These are phyloP conservation scores for Ambrosia artemisiifolia DNA, from an alignment of 129 eudicot species.

Conservation along the genomic window DNA sequence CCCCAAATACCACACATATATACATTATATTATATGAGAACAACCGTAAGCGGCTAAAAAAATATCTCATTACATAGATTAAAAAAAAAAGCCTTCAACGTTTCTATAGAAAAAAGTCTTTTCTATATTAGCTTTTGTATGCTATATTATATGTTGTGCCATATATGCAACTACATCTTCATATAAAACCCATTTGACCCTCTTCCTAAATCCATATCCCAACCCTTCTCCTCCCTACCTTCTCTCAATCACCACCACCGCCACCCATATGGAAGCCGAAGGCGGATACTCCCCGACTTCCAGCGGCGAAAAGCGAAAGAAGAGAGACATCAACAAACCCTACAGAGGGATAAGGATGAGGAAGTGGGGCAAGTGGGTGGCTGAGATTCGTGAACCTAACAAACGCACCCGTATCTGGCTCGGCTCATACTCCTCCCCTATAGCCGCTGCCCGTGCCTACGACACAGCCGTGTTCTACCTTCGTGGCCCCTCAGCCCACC, in stretches of 20 bases:
- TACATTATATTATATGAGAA: too few relatives aligned
- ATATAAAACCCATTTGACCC: constrained; percentile 1
- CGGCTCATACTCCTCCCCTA: constrained; percentile 86
- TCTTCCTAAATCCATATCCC: constrained; percentile 6
- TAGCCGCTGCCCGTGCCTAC: constrained; percentile 95
- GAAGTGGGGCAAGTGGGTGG: constrained; percentile 99
- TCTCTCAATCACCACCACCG: constrained; percentile 20
- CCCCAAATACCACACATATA: too few relatives aligned
- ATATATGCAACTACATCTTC: not conserved
- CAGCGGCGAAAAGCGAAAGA: constrained; percentile 38
- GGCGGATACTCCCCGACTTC: constrained; percentile 36
- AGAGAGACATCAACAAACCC: constrained; percentile 48
- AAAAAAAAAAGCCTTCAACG: too few relatives aligned
- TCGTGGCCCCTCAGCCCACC: constrained; percentile 79
- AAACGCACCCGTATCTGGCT: constrained; percentile 85
- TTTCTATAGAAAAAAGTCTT: too few relatives aligned
- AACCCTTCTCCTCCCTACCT: not conserved
- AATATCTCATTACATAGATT: too few relatives aligned
- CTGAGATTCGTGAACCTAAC: constrained; percentile 91
- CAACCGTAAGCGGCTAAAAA: too few relatives aligned
- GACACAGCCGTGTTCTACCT: constrained; percentile 87
- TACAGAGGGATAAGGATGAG: constrained; percentile 92
- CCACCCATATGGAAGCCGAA: constrained; percentile 28
- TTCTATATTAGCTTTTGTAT: too few relatives aligned
- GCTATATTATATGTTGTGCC: not conserved